phyloP scores from a whole-genome alignment of 2,329 filamentous ascomycete species.

The Didymella lethalis region DNA sequence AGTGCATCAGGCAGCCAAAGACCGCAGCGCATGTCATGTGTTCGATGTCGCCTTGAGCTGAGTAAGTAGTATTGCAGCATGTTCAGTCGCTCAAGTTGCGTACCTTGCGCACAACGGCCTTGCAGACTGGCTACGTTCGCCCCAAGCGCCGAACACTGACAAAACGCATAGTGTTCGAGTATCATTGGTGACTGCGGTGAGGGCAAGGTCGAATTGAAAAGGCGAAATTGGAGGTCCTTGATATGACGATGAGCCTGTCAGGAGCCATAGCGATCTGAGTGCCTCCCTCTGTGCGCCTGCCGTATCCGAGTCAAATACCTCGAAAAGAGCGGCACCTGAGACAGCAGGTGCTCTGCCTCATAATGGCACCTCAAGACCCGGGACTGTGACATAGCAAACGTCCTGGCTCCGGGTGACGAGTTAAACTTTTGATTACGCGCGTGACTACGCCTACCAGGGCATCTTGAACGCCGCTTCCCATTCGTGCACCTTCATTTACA shows the following conservation, averaged over 20 bases:
- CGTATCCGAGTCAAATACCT: not conserved
- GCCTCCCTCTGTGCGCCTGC: not conserved
- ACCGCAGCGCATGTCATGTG: no score
- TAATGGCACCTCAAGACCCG: not conserved
- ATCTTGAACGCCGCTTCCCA: not conserved
- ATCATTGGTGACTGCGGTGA: no score
- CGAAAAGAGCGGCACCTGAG: not conserved
- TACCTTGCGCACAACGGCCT: no score
- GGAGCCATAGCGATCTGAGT: not conserved
- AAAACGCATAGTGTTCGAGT: no score
- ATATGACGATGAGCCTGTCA: not conserved
- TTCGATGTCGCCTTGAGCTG: no score
- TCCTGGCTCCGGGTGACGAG: not conserved
- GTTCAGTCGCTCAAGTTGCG: no score
- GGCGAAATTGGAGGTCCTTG: no score
- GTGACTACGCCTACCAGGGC: slow-evolving; percentile 8
- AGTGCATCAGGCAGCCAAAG: no score
- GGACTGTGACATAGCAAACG: not conserved
- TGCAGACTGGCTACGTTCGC: no score
- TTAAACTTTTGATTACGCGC: slow-evolving; percentile 11
- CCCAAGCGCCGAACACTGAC: no score
- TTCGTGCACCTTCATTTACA: slow-evolving; percentile 11
- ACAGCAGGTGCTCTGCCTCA: not conserved
- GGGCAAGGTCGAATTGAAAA: not conserved
- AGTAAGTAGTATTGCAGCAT: no score